phyloP scores from a whole-genome alignment of 2,329 filamentous ascomycete species.

The Myotisia sp. region DNA sequence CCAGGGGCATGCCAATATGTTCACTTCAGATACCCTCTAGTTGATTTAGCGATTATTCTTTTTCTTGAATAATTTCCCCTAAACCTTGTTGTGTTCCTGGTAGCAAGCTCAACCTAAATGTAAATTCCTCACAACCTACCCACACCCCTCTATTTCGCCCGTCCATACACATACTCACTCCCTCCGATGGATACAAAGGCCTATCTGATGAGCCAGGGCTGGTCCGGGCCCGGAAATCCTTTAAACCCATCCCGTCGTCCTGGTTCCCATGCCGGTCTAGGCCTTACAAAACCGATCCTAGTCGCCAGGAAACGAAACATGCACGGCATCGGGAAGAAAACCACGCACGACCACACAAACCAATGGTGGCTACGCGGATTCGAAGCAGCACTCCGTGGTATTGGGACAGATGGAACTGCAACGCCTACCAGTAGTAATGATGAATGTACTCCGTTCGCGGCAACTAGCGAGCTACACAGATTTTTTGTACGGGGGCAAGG shows the following conservation, averaged over 20 bases:
- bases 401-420: constrained; percentile 49
- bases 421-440: constrained; percentile 44
- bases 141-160: no score
- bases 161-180: no score
- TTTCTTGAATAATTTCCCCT: no score
- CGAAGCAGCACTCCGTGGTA: constrained; percentile 71
- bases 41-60: no score
- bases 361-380: constrained; percentile 98
- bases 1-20: no score
- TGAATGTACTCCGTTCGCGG: constrained; percentile 34
- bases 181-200: constrained; percentile 69
- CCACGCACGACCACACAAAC: constrained; percentile 49
- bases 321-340: constrained; percentile 69
- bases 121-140: no score
- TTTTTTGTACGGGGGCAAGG: constrained; percentile 73
- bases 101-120: no score
- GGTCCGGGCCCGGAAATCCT: constrained; percentile 77
- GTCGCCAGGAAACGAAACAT: constrained; percentile 69
- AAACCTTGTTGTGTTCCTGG: no score
- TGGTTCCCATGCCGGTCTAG: constrained; percentile 48
- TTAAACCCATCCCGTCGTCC: constrained; percentile 51
- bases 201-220: constrained; percentile 73
- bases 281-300: constrained; percentile 69
- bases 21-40: no score
- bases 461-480: constrained; percentile 51